Evolutionary conservation across 106 monocot genomes (phyloP), one percentile per base, ranked within the genome.

Genomic region (Cymbidium sinense): DNA sequence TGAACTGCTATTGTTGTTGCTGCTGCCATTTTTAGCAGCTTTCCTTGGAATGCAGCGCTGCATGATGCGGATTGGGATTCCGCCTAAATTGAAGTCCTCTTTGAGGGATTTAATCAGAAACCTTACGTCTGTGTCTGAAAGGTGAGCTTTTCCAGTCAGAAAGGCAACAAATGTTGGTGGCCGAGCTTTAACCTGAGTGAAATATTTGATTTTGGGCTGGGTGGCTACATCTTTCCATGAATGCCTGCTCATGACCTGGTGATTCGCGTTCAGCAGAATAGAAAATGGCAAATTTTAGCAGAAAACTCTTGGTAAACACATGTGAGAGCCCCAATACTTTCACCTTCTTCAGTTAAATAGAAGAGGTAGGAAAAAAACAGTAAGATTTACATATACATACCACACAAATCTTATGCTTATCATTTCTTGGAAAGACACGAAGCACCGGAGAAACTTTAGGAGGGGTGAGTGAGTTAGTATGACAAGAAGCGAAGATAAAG

Each of bases 171-270:
- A 99, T 34, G 98, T 95, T 11, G 98, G 94, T 12, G 94, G 98
- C 11, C 94, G 98, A 69, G 90, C 98, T 77, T 99, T 99, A 5
- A 95, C 92, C 75, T 99, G 98, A 34, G 98, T 94, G 82, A 99
- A 95, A 75, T 99, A 99, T 76, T 95, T 99, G 43, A 99, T 88
- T 76, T 86, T 99, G 9, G 89, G 87, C 36, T 95, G 92, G 41
- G 92, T 82, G 5, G 92, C 94, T 79, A 75, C 83, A 70, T 95
- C 92, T 87, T 89, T 99, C 98, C 98, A 99, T 4, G 98, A 99
- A 50, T 99, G 98, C 80, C 99, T 82, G 80, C 95, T 99, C 99
- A 99, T 95, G 10, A 99, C 95, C 99, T 99, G 84, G 47, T 50
- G 34, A 55, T 43, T 74, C 27, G 2, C 34, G 51, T 30, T 15